phyloP scores from a whole-genome alignment of 1,284 basidiomycete genomes.

The Fistulina hepatica region DNA sequence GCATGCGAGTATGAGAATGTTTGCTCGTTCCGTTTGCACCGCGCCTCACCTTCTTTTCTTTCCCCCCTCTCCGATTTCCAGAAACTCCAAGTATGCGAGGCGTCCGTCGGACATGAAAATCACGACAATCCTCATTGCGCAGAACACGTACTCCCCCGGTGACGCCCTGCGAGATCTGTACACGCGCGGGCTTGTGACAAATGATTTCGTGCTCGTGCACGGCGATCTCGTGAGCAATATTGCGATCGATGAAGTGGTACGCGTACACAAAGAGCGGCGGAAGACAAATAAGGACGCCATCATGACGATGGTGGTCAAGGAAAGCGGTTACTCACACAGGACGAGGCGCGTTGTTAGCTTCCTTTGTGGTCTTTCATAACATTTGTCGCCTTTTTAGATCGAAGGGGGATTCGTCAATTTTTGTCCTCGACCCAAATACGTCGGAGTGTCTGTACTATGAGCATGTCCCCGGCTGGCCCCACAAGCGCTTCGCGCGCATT shows the following conservation, averaged over 20 bases:
- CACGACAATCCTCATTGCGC: slow-evolving; percentile 77
- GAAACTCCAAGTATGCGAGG: slow-evolving; percentile 73
- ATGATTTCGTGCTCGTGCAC: slow-evolving; percentile 89
- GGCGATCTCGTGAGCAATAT: slow-evolving; percentile 94
- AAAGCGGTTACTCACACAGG: slow-evolving; percentile 58
- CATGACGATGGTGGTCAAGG: slow-evolving; percentile 92
- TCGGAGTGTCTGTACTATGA: slow-evolving; percentile 75
- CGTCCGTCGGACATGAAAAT: slow-evolving; percentile 73
- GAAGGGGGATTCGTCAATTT: slow-evolving; percentile 58
- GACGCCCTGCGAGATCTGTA: slow-evolving; percentile 97
- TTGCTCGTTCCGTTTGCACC: no score
- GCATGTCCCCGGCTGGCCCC: slow-evolving; percentile 54
- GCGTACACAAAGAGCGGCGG: slow-evolving; percentile 80
- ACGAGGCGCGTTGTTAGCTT: slow-evolving; percentile 49
- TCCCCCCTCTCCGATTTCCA: slow-evolving; percentile 20
- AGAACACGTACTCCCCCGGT: slow-evolving; percentile 83
- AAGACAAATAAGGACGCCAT: slow-evolving; percentile 86
- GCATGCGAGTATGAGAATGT: slow-evolving; percentile 59
- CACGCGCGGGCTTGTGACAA: slow-evolving; percentile 82
- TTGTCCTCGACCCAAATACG: slow-evolving; percentile 64
- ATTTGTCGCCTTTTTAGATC: no score
- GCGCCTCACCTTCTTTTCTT: slow-evolving; percentile 7
- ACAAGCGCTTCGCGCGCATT: slow-evolving; percentile 44
- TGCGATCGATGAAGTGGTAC: slow-evolving; percentile 80
- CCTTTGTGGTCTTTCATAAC: no score